phyloP scores from a whole-genome alignment of 1,284 basidiomycete genomes.

The Trametes pubescens region DNA sequence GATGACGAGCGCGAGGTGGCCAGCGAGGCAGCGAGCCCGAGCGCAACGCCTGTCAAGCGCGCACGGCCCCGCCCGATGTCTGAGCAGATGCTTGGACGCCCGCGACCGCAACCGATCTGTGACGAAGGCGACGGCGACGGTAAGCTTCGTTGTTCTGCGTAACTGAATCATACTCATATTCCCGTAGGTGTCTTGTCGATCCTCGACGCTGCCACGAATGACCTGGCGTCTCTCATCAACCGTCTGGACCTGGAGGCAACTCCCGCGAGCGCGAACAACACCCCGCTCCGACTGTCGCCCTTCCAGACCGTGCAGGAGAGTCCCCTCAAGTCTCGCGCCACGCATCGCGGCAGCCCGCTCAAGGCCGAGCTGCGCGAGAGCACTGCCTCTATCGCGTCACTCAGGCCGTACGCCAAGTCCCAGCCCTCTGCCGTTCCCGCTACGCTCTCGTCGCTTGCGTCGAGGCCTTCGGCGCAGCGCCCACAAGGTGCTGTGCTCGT shows the following conservation, averaged over 20 bases:
- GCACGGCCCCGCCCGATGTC: slow-evolving; percentile 64
- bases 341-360: slow-evolving; percentile 35
- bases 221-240: slow-evolving; percentile 78
- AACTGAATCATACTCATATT: slow-evolving; percentile 16
- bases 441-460: slow-evolving; percentile 6
- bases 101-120: slow-evolving; percentile 58
- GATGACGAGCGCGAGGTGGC: slow-evolving; percentile 38
- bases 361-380: slow-evolving; percentile 45
- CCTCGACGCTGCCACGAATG: slow-evolving; percentile 78
- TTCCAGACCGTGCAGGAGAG: slow-evolving; percentile 42
- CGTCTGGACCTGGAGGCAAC: slow-evolving; percentile 78
- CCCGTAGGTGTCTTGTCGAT: slow-evolving; percentile 70
- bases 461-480: slow-evolving; percentile 24
- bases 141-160: slow-evolving; percentile 14
- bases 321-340: slow-evolving; percentile 47
- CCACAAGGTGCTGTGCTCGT: slow-evolving; percentile 42
- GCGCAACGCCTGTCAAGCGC: slow-evolving; percentile 60
- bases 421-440: slow-evolving; percentile 39
- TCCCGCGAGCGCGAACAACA: slow-evolving; percentile 58
- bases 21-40: slow-evolving; percentile 15
- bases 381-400: slow-evolving; percentile 60
- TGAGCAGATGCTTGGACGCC: slow-evolving; percentile 64
- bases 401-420: slow-evolving; percentile 66
- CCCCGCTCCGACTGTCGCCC: slow-evolving; percentile 48
- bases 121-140: slow-evolving; percentile 59